These are phyloP conservation scores for Zalaria obscura DNA, from an alignment of 2,329 filamentous ascomycete species.

Conservation along the genomic window DNA sequence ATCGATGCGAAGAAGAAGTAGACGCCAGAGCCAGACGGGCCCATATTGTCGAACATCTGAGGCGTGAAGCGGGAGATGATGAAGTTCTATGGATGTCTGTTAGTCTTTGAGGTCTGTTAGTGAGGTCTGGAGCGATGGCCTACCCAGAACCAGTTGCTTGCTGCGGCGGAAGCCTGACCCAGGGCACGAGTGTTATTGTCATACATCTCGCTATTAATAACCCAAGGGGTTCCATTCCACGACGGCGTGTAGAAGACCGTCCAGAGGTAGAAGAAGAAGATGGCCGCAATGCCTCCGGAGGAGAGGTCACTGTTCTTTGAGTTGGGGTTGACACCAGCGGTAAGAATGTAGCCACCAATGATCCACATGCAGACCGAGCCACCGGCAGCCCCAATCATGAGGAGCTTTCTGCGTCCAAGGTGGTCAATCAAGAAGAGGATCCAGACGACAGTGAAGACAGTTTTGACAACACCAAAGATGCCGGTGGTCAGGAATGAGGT, in stretches of 20 bases:
- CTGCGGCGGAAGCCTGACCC: slow-evolving; percentile 57
- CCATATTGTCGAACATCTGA: slow-evolving; percentile 36
- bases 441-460: slow-evolving; percentile 53
- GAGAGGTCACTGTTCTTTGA: slow-evolving; percentile 18
- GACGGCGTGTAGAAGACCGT: slow-evolving; percentile 54
- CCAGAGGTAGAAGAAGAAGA: slow-evolving; percentile 64
- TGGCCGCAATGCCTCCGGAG: slow-evolving; percentile 42
- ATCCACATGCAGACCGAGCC: slow-evolving; percentile 54
- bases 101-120: too few species aligned
- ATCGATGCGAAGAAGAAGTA: slow-evolving; percentile 34
- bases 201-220: slow-evolving; percentile 62
- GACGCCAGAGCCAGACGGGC: slow-evolving; percentile 22
- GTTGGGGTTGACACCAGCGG: slow-evolving; percentile 21
- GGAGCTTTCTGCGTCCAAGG: slow-evolving; percentile 46
- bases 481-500: slow-evolving; percentile 54
- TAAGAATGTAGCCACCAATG: slow-evolving; percentile 46
- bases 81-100: slow-evolving; percentile 35
- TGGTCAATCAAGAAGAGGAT: slow-evolving; percentile 54
- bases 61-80: slow-evolving; percentile 53
- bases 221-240: slow-evolving; percentile 49
- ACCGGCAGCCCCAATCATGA: slow-evolving; percentile 49
- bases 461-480: slow-evolving; percentile 67
- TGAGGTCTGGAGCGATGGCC: too few species aligned
- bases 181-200: slow-evolving; percentile 53
- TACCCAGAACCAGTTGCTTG: slow-evolving; percentile 54